Evolutionary conservation across 1,139 yeast species (phyloP).

Genomic region (Neolecta irregularis): DNA sequence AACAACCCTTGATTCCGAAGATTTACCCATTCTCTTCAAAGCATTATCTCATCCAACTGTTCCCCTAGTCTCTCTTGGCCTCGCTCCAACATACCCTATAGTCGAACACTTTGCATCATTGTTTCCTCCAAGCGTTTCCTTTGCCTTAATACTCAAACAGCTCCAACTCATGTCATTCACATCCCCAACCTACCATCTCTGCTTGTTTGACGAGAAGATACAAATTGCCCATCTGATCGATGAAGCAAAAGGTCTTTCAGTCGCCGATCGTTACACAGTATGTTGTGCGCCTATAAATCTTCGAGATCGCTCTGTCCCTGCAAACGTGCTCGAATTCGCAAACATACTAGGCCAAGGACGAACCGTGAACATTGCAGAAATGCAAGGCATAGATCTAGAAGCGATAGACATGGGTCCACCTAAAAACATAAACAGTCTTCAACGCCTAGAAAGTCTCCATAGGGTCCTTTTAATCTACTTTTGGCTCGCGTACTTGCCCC

Average conservation of each 20-base stretch:
- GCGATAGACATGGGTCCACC: constrained; percentile 20
- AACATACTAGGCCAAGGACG: constrained; percentile 14
- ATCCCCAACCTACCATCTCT: constrained; percentile 26
- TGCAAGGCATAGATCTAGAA: constrained; percentile 14
- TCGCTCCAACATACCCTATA: constrained; percentile 57
- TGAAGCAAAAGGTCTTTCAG: constrained; percentile 24
- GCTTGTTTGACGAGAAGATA: constrained; percentile 33
- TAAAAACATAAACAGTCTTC: constrained; percentile 23
- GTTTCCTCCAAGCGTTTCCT: constrained; percentile 35
- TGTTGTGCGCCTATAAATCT: constrained; percentile 31
- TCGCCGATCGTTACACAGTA: constrained; percentile 41
- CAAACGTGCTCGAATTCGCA: constrained; percentile 13
- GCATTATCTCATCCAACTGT: constrained; percentile 35
- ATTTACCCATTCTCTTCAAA: constrained; percentile 31
- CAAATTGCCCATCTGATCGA: constrained; percentile 35
- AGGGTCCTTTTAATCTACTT: constrained; percentile 50
- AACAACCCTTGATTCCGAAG: constrained; percentile 35
- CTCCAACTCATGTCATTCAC: constrained; percentile 33
- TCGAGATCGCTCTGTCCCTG: constrained; percentile 9
- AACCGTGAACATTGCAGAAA: constrained; percentile 14
- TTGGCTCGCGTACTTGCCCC: constrained; percentile 78
- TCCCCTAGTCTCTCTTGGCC: constrained; percentile 38
- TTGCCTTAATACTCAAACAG: constrained; percentile 32
- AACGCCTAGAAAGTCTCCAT: constrained; percentile 53
- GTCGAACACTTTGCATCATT: constrained; percentile 41